These are phyloP conservation scores for Aspergillus niger DNA, from an alignment of 2,329 filamentous ascomycete species.

Conservation along the genomic window DNA sequence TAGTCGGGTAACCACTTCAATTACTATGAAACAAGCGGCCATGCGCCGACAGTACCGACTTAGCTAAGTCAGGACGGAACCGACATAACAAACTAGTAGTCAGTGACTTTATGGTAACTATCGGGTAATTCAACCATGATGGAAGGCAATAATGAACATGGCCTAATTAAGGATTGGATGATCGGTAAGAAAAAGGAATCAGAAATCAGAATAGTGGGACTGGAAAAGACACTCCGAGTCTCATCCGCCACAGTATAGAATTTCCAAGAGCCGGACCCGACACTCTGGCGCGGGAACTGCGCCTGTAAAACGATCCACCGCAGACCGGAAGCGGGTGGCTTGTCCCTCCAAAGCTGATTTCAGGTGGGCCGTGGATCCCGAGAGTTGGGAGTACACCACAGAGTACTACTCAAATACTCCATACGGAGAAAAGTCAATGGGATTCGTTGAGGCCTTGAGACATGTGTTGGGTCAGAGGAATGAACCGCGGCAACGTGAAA, in stretches of 20 bases:
- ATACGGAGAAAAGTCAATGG: not conserved
- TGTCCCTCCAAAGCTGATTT: slow-evolving; percentile 13
- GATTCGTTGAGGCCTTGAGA: not conserved
- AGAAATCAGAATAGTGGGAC: not conserved
- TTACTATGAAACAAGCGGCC: slow-evolving; percentile 5
- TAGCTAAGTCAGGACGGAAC: not conserved
- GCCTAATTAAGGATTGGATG: not conserved
- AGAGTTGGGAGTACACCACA: not conserved
- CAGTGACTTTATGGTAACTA: too few species aligned
- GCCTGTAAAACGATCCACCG: slow-evolving; percentile 15
- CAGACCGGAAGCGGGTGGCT: slow-evolving; percentile 13
- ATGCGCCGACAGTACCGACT: slow-evolving; percentile 1
- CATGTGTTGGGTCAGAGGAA: not conserved
- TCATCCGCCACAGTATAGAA: not conserved
- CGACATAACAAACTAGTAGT: not conserved
- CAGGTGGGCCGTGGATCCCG: not conserved
- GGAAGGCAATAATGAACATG: not conserved
- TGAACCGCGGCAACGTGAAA: not conserved
- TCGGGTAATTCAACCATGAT: not conserved
- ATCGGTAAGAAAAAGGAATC: not conserved
- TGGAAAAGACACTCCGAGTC: not conserved
- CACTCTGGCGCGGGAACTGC: slow-evolving; percentile 27
- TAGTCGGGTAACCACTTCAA: not conserved
- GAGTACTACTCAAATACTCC: not conserved
- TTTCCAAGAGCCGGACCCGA: slow-evolving; percentile 24